phyloP scores from a whole-genome alignment of 2,329 filamentous ascomycete species.

The Aureobasidium sp. region DNA sequence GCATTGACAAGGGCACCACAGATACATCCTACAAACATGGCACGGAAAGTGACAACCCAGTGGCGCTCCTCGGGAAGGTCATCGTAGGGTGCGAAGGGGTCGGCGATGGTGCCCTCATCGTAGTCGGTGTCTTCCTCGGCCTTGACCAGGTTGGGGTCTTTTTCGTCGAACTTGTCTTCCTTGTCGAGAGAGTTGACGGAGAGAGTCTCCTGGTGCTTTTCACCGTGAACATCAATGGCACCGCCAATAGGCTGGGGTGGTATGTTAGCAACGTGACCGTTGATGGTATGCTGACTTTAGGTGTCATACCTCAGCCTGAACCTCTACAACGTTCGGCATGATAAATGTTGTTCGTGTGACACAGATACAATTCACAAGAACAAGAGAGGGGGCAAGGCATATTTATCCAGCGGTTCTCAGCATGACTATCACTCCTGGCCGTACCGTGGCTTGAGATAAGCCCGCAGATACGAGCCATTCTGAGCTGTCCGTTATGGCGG shows the following conservation, averaged over 20 bases:
- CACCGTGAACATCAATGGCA: conserved; percentile 29
- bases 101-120: conserved; percentile 23
- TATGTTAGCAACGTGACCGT: background rate
- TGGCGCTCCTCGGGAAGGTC: conserved; percentile 36
- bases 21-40: conserved; percentile 45
- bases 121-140: conserved; percentile 22
- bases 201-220: conserved; percentile 15
- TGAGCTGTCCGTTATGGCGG: conserved; percentile 4
- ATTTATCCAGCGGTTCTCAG: background rate
- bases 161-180: conserved; percentile 19
- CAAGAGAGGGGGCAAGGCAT: background rate
- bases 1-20: conserved; percentile 51
- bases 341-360: background rate
- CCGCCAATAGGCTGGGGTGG: conserved; percentile 20
- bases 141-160: conserved; percentile 21
- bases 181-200: conserved; percentile 18
- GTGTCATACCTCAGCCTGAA: background rate
- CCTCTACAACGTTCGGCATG: conserved; percentile 7
- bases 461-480: background rate
- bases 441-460: background rate
- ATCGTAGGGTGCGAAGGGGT: conserved; percentile 36
- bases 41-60: conserved; percentile 46
- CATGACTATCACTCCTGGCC: background rate
- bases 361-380: background rate
- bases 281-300: background rate